A percentile compares a stretch with the other conserved stretches of the same genome.
These are phyloP conservation scores for Ascosphaera apis DNA, from an alignment of 2,329 filamentous ascomycete genomes.

Conservation along the genomic window DNA sequence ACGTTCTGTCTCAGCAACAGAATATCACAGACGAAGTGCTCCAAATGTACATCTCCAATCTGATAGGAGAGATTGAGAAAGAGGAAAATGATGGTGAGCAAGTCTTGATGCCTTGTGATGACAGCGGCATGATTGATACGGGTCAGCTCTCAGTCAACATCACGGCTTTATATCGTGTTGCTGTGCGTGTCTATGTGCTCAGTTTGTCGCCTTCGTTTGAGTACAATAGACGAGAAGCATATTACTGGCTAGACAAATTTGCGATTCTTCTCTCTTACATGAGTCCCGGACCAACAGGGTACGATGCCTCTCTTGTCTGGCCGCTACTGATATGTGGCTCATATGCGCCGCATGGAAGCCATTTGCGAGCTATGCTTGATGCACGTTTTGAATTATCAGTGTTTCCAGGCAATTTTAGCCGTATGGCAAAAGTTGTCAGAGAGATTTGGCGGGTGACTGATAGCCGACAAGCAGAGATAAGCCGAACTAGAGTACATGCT, in stretches of 20 bases:
- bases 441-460: constrained; percentile 66
- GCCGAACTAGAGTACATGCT: not conserved
- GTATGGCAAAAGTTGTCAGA: constrained; percentile 51
- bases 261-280: constrained; percentile 57
- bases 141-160: constrained; percentile 74
- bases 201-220: constrained; percentile 76
- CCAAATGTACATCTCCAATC: constrained; percentile 70
- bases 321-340: constrained; percentile 74
- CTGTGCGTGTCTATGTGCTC: constrained; percentile 91
- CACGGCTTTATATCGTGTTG: constrained; percentile 71
- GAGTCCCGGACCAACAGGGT: constrained; percentile 57
- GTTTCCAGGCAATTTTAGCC: constrained; percentile 58
- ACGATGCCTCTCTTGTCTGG: constrained; percentile 81
- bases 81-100: constrained; percentile 46
- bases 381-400: constrained; percentile 48
- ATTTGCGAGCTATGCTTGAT: constrained; percentile 56
- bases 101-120: constrained; percentile 33
- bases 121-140: constrained; percentile 52
- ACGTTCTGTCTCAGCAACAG: constrained; percentile 60
- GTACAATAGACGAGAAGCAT: constrained; percentile 47
- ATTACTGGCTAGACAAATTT: constrained; percentile 57
- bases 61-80: constrained; percentile 64
- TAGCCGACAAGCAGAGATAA: not conserved
- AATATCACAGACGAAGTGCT: constrained; percentile 62
- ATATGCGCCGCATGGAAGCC: constrained; percentile 46